Evolutionary conservation across 768 basidiomycete genomes (phyloP), one percentile per base, ranked within the genome.

Genomic region (Lactarius trivialis): DNA sequence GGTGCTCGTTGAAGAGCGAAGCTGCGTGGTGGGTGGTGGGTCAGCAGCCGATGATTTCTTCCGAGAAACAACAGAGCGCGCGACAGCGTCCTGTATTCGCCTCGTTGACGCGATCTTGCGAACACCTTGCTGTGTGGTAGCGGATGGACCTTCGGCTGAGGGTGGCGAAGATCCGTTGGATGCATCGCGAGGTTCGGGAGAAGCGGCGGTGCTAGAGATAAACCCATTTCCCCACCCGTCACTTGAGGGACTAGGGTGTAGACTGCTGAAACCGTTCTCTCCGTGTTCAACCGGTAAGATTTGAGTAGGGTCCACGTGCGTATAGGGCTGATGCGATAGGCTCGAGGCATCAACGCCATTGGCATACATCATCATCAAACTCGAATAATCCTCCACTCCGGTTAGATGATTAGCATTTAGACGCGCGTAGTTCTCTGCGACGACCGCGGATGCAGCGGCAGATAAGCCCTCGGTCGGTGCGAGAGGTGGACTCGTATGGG

Each of bases 291-390:
- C 72, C n/a, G 77, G 78, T 62, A 82, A 73, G 49, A 96, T 89
- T 75, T 96, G 92, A n/a, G 89, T 88, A 8, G 95, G 95, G 76
- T 98, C 92, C 62, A 98, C 89, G 73, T 89, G 87, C 37, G 89
- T 90, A 74, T 82, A 89, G 7, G 82, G 81, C 56, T 69, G 68
- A 58, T 75, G 73, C 32, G 78, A 57, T 37, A 67, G 72, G 41
- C 72, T 70, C 4, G 75, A 71, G 33, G 74, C 71, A 64, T 85
- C 82, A 60, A 84, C 72, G 26, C 63, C 49, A 60, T 77, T 75
- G 30, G 85, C 75, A 71, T 85, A 89, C 65, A 83, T 81, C 67
- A 89, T 76, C 74, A 91, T 82, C 57, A 91, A 73, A 64, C 85
- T 84, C 65, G 79, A 77, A 68, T 85, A 90, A 66, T 87, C 85